Evolutionary conservation across 352 stramenopile species (phyloP), one percentile per base, ranked within the genome.

Genomic region (Phytophthora chlamydospora): DNA sequence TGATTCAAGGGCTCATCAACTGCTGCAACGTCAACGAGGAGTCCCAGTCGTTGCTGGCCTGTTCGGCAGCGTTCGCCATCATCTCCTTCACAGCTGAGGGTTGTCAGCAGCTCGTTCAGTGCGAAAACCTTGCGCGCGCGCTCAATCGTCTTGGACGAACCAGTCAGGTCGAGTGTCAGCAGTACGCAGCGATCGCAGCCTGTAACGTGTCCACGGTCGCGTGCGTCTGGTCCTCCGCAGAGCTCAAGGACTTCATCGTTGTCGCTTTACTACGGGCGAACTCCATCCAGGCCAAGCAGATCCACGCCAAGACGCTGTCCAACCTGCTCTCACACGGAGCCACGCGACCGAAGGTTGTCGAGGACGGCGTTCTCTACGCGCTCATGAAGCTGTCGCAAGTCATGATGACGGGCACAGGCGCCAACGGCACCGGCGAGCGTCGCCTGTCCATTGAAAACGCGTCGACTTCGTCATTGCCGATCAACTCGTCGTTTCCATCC

Each of bases 221-320:
- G 33, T 94, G 83, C 57, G 84, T 91, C 16, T 94, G 85, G 85
- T 86, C 70, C 1, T 88, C 80, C 0, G 52, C 73, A 0, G 85
- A 94, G 49, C 78, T 94, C 2, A 91, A 91, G 33, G 85, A 94
- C 56, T 91, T 94, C 32, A 90, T 92, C 11, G 85, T 92, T 1
- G 80, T 94, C 3, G 83, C 85, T 11, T 43, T 94, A 21, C 49
- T 94, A 27, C 79, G 85, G 3, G 85, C 85, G 0, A 92, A 94
- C 48, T 94, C 85, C 13, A 66, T 82, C 4, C 81, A 92, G n/a
- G 75, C 85, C 1, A 94, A 92, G 58, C 83, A 92, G 43, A 90
- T 92, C 33, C 85, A 94, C 43, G 81, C 80, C 44, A 92, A 92
- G 54, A 94, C 85, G 13, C 60, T 94, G 21, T 88, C 80, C 4